phyloP scores from a whole-genome alignment of 2,329 filamentous ascomycete species.

The Ceratocystis colombiana region DNA sequence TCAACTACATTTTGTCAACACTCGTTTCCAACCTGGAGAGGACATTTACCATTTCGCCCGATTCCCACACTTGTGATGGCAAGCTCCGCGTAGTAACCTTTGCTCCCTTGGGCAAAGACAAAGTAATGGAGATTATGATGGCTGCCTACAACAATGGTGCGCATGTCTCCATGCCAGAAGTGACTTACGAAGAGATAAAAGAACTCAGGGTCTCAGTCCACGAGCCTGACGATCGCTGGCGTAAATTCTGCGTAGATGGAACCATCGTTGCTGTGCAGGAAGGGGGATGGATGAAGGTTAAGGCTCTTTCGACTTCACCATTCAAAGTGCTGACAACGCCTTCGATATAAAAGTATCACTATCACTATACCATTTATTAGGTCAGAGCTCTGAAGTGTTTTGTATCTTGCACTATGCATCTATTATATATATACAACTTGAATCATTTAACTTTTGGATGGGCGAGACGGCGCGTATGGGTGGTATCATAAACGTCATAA shows the following conservation, averaged over 20 bases:
- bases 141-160: slow-evolving; percentile 48
- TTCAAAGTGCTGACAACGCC: slow-evolving; percentile 36
- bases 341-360: neutral
- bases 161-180: slow-evolving; percentile 47
- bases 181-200: slow-evolving; percentile 63
- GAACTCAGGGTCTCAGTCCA: slow-evolving; percentile 55
- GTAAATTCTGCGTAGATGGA: slow-evolving; percentile 84
- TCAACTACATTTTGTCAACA: slow-evolving; percentile 68
- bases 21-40: slow-evolving; percentile 73
- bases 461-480: slow-evolving; percentile 15
- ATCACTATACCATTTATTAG: neutral
- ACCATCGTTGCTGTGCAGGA: slow-evolving; percentile 66
- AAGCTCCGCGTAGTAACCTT: slow-evolving; percentile 65
- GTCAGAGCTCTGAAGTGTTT: neutral
- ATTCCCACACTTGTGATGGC: slow-evolving; percentile 58
- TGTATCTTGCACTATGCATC: slow-evolving; percentile 9
- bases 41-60: slow-evolving; percentile 71
- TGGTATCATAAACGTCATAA: slow-evolving; percentile 28
- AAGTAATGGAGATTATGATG: slow-evolving; percentile 68
- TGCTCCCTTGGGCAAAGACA: slow-evolving; percentile 52
- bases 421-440: slow-evolving; percentile 31
- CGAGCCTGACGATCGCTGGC: slow-evolving; percentile 64
- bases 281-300: slow-evolving; percentile 61
- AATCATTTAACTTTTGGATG: slow-evolving; percentile 22
- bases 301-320: slow-evolving; percentile 37